Base-by-base conservation (phyloP, 78 protist genomes). In the Dictyostelium capitatum region DNA sequence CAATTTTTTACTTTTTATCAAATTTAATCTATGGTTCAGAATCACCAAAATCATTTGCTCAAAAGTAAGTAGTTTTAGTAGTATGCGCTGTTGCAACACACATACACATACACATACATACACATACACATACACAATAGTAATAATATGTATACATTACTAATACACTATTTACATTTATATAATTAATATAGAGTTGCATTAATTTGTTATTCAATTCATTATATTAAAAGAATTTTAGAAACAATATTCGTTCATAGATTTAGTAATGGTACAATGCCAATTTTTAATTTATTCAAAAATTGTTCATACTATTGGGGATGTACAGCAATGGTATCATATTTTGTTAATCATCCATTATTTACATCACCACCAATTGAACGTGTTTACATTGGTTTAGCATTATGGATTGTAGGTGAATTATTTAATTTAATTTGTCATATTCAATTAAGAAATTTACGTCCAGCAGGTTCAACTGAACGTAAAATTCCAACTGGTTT, bases 191-290 rank as follows among this genome's bases (percentile, higher is more conserved):
- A 53, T 53, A 11, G 73, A 14, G 32, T 25, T 32, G 98, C 97
- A 46, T 54, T 92, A 25, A n/a, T 92, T 70, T 69, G 89, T 80
- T 93, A 95, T 89, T 30, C 56, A 53, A 8, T 89, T 47, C 98
- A 97, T 81, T 97, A 89, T 56, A 90, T 59, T 43, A 96, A 96
- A 84, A 72, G 98, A 62, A 51, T 81, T 32, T 81, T 95, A 47
- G 98, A 97, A 79, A 95, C 98, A 0, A 48, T 95, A 30, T 97
- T 96, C 37, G 97, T 97, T 73, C 98, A 97, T 69, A 80, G 95
- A 48, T 97, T 96, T 91, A 57, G 89, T 37, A 70, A 90, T 79
- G 95, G 82, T 37, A 95, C 98, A 15, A 95, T 97, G 97, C 98
- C 98, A 64, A 59, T 97, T 23, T 57, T 32, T 48, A 95, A 96